Percentiles rank a stretch among this genome's conserved stretches.
Evolutionary conservation across 306 rosid species (phyloP).

Genomic region (Fragaria vesca): DNA sequence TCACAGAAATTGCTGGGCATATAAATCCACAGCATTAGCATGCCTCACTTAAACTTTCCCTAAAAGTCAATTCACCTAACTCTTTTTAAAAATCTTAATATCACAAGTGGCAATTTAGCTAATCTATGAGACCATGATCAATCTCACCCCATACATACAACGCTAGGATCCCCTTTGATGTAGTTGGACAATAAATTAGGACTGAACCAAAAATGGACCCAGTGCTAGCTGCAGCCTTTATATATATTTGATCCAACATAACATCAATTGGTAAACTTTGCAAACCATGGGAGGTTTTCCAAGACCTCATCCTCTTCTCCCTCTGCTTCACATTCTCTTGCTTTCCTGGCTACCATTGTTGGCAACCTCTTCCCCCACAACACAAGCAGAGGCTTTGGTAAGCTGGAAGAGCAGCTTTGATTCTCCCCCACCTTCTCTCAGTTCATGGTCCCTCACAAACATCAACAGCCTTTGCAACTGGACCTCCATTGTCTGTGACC

Average conservation of each 20-base stretch:
- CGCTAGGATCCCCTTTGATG: neutral
- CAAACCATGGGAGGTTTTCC: constrained; percentile 15
- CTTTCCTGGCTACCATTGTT: constrained; percentile 38
- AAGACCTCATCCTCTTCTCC: constrained; percentile 9
- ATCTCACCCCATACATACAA: neutral
- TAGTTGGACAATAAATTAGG: neutral
- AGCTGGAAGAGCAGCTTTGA: constrained; percentile 58
- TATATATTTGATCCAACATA: neutral
- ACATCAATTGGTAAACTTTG: neutral
- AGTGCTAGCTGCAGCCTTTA: neutral
- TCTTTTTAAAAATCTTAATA: neutral
- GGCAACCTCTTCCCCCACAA: constrained; percentile 41
- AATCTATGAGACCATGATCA: neutral
- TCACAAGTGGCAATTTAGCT: neutral
- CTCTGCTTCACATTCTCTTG: constrained; percentile 21
- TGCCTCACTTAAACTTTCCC: no score
- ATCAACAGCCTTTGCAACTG: constrained; percentile 56
- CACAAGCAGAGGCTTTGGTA: constrained; percentile 65
- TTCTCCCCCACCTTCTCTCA: constrained; percentile 32
- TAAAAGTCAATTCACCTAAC: neutral
- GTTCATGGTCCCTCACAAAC: constrained; percentile 57
- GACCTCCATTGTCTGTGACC: constrained; percentile 48
- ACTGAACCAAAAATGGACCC: neutral
- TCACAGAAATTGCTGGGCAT: neutral
- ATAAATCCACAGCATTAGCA: neutral